Evolutionary conservation across 2,329 filamentous ascomycete genomes (phyloP).

Genomic region (Cercospora sojina): DNA sequence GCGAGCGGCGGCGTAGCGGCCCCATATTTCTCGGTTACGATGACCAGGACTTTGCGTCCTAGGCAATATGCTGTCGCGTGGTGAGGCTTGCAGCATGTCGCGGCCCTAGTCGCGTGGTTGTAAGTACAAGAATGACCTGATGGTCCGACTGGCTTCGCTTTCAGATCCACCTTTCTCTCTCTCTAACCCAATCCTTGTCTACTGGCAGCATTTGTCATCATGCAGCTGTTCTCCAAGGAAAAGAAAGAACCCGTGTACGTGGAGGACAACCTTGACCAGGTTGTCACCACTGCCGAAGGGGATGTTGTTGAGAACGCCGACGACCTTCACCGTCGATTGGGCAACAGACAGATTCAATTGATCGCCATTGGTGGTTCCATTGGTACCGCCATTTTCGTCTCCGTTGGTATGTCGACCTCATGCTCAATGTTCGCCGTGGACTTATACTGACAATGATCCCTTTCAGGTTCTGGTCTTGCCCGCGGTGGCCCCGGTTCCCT

Average conservation of each 20-base stretch:
- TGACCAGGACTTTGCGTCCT: background rate
- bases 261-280: conserved; percentile 16
- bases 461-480: conserved; percentile 45
- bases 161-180: background rate
- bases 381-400: conserved; percentile 35
- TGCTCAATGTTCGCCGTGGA: background rate
- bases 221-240: conserved; percentile 6
- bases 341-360: conserved; percentile 46
- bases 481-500: conserved; percentile 41
- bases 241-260: conserved; percentile 9
- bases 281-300: conserved; percentile 29
- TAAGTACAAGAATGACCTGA: conserved; percentile 7
- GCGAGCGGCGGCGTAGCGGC: conserved; percentile 5
- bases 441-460: background rate
- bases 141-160: background rate
- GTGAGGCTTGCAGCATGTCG: conserved; percentile 3
- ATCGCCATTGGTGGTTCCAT: conserved; percentile 23
- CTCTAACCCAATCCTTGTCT: background rate
- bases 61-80: conserved; percentile 6
- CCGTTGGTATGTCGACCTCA: conserved; percentile 48
- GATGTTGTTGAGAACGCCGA: conserved; percentile 37
- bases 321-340: conserved; percentile 50
- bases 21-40: background rate
- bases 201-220: background rate
- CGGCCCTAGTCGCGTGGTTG: conserved; percentile 4